Conservation (phyloP, 331 rosid species). For the Malus hybrid region DNA sequence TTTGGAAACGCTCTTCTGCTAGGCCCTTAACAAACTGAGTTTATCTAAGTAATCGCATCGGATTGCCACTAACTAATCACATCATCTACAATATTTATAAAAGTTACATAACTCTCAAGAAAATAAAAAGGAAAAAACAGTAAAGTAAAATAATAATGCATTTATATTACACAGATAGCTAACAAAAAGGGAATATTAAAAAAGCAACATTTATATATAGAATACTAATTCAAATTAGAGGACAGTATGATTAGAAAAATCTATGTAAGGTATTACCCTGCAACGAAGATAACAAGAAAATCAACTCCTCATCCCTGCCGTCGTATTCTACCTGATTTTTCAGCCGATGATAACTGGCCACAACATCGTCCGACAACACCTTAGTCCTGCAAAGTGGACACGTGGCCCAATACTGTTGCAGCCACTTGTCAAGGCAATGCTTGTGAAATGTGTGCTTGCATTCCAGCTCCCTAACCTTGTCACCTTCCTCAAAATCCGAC, state of each 20-base stretch:
- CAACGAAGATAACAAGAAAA: conserved; percentile 43
- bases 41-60: too few relatives aligned
- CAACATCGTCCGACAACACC: conserved; percentile 63
- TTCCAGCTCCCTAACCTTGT: conserved; percentile 49
- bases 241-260: conserved; percentile 12
- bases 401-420: conserved; percentile 65
- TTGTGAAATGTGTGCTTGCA: conserved; percentile 76
- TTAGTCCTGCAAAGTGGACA: conserved; percentile 88
- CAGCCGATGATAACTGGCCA: conserved; percentile 45
- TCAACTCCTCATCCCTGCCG: conserved; percentile 43
- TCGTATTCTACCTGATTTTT: conserved; percentile 36
- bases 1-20: too few relatives aligned
- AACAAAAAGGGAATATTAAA: too few relatives aligned
- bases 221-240: neutral
- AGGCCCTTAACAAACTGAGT: too few relatives aligned
- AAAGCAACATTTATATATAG: too few relatives aligned
- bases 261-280: conserved; percentile 40
- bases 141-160: too few relatives aligned
- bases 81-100: too few relatives aligned
- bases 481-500: conserved; percentile 71
- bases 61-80: too few relatives aligned
- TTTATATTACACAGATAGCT: too few relatives aligned
- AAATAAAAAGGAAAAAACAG: too few relatives aligned
- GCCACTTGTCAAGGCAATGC: conserved; percentile 83
- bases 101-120: too few relatives aligned